Base-by-base conservation (phyloP, 139 green algal species). In the Pleodorina starrii region DNA sequence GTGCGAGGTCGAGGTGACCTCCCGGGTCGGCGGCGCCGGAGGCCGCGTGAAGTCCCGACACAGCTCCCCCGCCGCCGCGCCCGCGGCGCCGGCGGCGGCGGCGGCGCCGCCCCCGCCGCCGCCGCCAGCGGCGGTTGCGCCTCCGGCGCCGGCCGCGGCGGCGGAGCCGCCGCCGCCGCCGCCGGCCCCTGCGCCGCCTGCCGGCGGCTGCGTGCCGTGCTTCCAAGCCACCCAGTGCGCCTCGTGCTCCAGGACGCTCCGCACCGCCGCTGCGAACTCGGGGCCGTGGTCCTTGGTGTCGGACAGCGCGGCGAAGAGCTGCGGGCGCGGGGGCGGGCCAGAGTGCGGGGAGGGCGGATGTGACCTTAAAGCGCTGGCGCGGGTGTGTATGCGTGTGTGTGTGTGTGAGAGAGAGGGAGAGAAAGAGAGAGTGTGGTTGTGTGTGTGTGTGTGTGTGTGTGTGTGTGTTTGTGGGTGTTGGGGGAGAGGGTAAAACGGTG, bases 171-270 rank as follows among this genome's bases (percentile, higher is more conserved):
- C n/a, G n/a, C n/a, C n/a, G n/a, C n/a, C n/a, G n/a, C n/a, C 48
- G 25, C 42, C 76, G 12, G 16, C n/a, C n/a, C n/a, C n/a, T n/a
- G n/a, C n/a, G n/a, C n/a, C 48, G 25, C 42, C 72, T 1, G 42
- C 72, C 12, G 78, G 77, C 77, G 51, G 78, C 54, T 73, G 54
- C 78, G 78, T 76, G 27, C 79, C 40, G 79, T 87, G 60, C 81
- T 87, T 87, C 81, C 81, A 87, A 5, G 81, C 81, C 85, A 90
- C 85, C 85, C 87, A 91, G 27, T 91, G 50, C 29, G 40, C 77
- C 90, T 93, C 90, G 25, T 68, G 50, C n/a, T 87, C 74, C 48
- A 93, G 38, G 44, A 93, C 74, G 38, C 23, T 12, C 19, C 50
- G 38, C 44, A 93, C 86, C 21, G 90, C 71, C 1, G 36, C 63